Percentiles rank a stretch among this genome's conserved stretches.
phyloP scores from a whole-genome alignment of 345 rosid species.

The Hypericum perforatum region DNA sequence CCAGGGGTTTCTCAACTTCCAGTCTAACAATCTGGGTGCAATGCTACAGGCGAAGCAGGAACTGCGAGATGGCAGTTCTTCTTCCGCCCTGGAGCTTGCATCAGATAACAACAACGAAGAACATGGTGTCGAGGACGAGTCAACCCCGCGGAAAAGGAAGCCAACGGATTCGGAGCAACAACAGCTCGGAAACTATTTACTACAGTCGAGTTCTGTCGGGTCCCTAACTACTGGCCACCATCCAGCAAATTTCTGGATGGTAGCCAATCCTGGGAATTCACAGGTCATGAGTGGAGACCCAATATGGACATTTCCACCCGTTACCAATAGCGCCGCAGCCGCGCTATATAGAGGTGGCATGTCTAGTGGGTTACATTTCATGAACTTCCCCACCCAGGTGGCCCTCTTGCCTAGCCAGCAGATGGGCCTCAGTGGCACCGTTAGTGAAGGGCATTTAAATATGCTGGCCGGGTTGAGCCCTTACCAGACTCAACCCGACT shows the following conservation, averaged over 20 bases:
- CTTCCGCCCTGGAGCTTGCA: not conserved
- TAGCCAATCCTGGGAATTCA: conserved; percentile 55
- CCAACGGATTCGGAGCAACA: not conserved
- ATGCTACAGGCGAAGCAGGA: conserved; percentile 63
- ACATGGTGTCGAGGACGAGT: too few relatives aligned
- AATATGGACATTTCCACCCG: conserved; percentile 77
- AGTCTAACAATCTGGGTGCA: conserved; percentile 39
- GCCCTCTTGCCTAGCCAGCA: conserved; percentile 74
- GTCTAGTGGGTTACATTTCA: conserved; percentile 85
- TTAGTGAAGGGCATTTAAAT: conserved; percentile 52
- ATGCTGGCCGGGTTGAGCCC: conserved; percentile 68
- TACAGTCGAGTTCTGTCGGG: conserved; percentile 51
- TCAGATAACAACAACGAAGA: not conserved
- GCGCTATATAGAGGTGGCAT: conserved; percentile 55
- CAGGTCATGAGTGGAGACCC: conserved; percentile 71
- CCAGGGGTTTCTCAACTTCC: conserved; percentile 61
- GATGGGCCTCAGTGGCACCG: conserved; percentile 37
- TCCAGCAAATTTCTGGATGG: conserved; percentile 91
- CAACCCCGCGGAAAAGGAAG: too few relatives aligned
- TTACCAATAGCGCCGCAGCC: conserved; percentile 36
- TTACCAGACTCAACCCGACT: conserved; percentile 45
- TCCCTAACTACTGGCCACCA: conserved; percentile 47
- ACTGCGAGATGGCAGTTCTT: conserved; percentile 14
- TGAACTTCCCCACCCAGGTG: conserved; percentile 86
- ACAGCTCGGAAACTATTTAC: conserved; percentile 41